phyloP scores from a whole-genome alignment of 257 asterid species.

The Ajuga chamaepitys region DNA sequence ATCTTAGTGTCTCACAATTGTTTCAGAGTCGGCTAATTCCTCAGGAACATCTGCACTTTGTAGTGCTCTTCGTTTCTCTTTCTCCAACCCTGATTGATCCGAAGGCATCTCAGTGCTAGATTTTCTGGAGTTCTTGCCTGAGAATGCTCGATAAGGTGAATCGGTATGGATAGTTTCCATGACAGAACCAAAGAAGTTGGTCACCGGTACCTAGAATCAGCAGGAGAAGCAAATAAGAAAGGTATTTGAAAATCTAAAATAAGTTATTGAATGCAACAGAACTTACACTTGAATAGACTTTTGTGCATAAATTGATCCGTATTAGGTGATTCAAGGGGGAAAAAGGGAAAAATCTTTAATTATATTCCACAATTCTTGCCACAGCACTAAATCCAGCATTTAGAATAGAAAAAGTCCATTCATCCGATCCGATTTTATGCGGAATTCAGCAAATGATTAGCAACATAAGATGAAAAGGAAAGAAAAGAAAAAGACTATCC shows the following conservation, averaged over 20 bases:
- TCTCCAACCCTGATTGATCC: conserved; percentile 25
- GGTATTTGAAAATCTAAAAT: neutral
- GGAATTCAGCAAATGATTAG: neutral
- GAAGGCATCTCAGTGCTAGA: conserved; percentile 24
- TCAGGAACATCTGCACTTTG: conserved; percentile 35
- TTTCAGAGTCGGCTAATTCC: conserved; percentile 25
- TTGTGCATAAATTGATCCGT: neutral
- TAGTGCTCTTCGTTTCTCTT: conserved; percentile 18
- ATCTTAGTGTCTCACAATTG: conserved; percentile 27
- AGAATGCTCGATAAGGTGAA: conserved; percentile 59
- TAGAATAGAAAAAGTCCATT: neutral
- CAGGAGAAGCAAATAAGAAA: conserved; percentile 8
- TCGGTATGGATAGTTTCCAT: conserved; percentile 91
- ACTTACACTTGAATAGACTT: neutral
- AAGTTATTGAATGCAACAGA: neutral
- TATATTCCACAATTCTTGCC: neutral
- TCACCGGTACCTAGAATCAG: conserved; percentile 68
- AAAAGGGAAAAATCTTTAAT: neutral
- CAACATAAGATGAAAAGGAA: neutral
- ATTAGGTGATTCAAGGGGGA: neutral
- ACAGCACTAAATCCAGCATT: neutral
- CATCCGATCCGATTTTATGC: neutral
- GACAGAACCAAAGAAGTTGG: conserved; percentile 95
- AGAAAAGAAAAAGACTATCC: neutral
- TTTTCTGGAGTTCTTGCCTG: conserved; percentile 26